These are phyloP conservation scores for Hemisphaericaspora xylofermentans DNA, from an alignment of 1,139 yeast species.

Conservation along the genomic window DNA sequence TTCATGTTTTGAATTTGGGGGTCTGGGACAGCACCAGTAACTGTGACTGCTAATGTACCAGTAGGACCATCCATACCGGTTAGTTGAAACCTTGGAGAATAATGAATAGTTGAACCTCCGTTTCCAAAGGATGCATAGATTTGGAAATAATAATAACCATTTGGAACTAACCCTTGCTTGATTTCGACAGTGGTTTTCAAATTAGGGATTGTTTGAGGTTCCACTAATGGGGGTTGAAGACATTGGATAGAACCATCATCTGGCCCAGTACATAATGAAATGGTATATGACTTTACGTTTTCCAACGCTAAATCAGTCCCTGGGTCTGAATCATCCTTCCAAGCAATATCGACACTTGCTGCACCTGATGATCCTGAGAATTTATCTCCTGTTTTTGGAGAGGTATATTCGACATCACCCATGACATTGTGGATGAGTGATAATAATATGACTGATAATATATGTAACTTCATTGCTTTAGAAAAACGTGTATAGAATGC, in stretches of 20 bases:
- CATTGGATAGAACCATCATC: conserved; percentile 42
- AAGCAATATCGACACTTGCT: conserved; percentile 49
- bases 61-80: conserved; percentile 68
- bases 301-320: conserved; percentile 40
- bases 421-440: conserved; percentile 4
- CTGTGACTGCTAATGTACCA: conserved; percentile 28
- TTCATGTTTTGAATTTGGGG: conserved; percentile 30
- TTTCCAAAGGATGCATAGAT: conserved; percentile 42
- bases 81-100: conserved; percentile 64
- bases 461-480: conserved; percentile 4
- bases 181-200: conserved; percentile 42
- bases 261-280: conserved; percentile 66
- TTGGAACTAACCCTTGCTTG: conserved; percentile 44
- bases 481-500: neutral
- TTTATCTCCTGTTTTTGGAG: conserved; percentile 51
- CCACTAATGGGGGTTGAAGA: conserved; percentile 29
- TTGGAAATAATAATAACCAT: conserved; percentile 74
- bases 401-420: conserved; percentile 59
- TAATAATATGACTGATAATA: conserved; percentile 5
- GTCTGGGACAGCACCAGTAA: conserved; percentile 30
- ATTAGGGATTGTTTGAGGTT: conserved; percentile 19
- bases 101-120: conserved; percentile 65
- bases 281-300: conserved; percentile 46
- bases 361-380: conserved; percentile 50
- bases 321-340: conserved; percentile 59